Conservation (phyloP, 306 rosid species). For the Corylus avellana region DNA sequence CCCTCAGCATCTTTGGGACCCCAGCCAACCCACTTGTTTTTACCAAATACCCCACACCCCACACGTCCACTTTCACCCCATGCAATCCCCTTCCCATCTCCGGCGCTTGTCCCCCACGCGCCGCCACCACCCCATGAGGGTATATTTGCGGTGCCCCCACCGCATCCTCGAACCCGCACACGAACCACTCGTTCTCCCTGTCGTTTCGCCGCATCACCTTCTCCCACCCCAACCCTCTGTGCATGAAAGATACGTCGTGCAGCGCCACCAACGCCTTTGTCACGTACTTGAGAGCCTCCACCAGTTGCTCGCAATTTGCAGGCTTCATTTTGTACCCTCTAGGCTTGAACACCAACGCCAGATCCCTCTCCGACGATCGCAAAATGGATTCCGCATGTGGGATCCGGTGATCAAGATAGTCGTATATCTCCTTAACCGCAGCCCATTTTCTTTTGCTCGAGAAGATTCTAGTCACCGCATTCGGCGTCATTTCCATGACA, state of each 20-base stretch:
- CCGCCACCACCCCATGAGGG: conserved; percentile 30
- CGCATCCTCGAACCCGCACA: conserved; percentile 81
- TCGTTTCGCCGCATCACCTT: conserved; percentile 60
- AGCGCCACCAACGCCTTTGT: conserved; percentile 83
- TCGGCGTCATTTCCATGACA: conserved; percentile 66
- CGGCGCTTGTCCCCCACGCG: conserved; percentile 69
- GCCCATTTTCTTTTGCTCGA: conserved; percentile 53
- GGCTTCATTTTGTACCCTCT: conserved; percentile 68
- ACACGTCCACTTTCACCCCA: conserved; percentile 93
- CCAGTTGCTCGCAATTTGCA: conserved; percentile 46
- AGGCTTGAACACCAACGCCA: conserved; percentile 64
- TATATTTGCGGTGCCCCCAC: conserved; percentile 79
- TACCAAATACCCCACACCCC: conserved; percentile 84
- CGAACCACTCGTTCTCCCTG: conserved; percentile 71
- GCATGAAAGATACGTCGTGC: conserved; percentile 94
- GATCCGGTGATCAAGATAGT: conserved; percentile 68
- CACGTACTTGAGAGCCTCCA: conserved; percentile 76
- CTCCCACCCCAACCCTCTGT: conserved; percentile 79
- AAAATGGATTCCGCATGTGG: conserved; percentile 72
- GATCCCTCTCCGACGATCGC: conserved; percentile 39
- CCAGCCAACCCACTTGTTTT: conserved; percentile 60
- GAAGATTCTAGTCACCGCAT: conserved; percentile 57
- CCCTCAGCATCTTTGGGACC: conserved; percentile 82
- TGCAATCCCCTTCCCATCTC: conserved; percentile 90
- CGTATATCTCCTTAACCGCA: conserved; percentile 79